Evolutionary conservation across 441 rosid species (phyloP).

Genomic region (Pelargonium myrrhifolium): DNA sequence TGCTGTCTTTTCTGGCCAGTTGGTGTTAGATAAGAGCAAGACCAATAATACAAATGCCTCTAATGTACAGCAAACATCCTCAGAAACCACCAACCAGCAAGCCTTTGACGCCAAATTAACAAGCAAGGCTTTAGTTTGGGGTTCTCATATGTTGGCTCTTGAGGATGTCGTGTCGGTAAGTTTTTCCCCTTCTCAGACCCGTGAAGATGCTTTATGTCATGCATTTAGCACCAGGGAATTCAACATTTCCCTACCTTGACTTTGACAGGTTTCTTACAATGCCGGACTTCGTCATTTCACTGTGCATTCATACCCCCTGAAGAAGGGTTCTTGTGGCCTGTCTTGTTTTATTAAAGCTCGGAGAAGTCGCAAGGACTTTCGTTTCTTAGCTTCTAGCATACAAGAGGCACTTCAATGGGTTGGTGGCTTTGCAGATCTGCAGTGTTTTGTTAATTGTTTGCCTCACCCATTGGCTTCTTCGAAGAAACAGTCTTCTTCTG

Average conservation of each 20-base stretch:
- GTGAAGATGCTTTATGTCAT: neutral
- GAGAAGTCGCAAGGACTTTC: conserved; percentile 75
- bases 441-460: conserved; percentile 83
- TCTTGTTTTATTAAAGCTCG: conserved; percentile 71
- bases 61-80: conserved; percentile 35
- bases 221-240: neutral
- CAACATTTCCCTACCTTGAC: conserved; percentile 7
- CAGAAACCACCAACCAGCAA: conserved; percentile 41
- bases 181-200: neutral
- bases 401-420: conserved; percentile 98
- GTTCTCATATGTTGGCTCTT: conserved; percentile 63
- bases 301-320: conserved; percentile 76
- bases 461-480: conserved; percentile 91
- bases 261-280: conserved; percentile 68
- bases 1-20: conserved; percentile 67
- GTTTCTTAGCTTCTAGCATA: conserved; percentile 63
- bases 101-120: conserved; percentile 75
- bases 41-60: conserved; percentile 29
- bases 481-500: conserved; percentile 90
- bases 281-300: conserved; percentile 85
- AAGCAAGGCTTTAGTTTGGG: conserved; percentile 77
- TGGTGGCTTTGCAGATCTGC: conserved; percentile 93
- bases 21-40: conserved; percentile 63
- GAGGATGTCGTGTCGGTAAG: conserved; percentile 72
- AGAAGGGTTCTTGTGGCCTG: conserved; percentile 58